Percentiles rank a stretch among this genome's conserved stretches.
Evolutionary conservation across 2,329 filamentous ascomycete species (phyloP).

Genomic region (Calonectria pseudoturangicola): DNA sequence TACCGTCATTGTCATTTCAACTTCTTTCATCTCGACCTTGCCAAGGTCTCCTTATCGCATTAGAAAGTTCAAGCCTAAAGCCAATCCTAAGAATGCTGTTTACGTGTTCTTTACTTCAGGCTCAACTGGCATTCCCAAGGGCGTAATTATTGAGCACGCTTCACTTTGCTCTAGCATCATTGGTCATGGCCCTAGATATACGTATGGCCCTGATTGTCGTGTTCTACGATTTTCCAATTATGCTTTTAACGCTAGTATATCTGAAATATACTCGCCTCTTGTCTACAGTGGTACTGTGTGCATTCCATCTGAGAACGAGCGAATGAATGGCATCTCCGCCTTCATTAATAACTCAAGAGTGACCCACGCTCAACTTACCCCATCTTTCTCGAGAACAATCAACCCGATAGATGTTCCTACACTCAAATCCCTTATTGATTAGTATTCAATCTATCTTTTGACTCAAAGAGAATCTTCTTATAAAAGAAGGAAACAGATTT

Average conservation of each 20-base stretch:
- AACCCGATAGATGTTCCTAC: constrained; percentile 16
- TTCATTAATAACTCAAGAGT: constrained; percentile 25
- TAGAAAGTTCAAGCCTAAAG: background rate
- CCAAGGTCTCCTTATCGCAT: constrained; percentile 26
- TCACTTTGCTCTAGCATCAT: constrained; percentile 21
- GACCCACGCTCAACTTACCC: constrained; percentile 12
- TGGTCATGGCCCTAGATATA: constrained; percentile 2
- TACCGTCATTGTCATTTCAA: background rate
- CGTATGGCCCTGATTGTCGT: constrained; percentile 22
- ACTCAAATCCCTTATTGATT: constrained; percentile 9
- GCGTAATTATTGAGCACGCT: constrained; percentile 62
- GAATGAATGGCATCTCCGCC: constrained; percentile 35
- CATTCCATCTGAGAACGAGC: constrained; percentile 60
- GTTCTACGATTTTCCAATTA: constrained; percentile 55
- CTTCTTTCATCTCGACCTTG: background rate
- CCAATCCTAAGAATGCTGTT: background rate
- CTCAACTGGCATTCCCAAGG: constrained; percentile 73
- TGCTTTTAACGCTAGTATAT: constrained; percentile 62
- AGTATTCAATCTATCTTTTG: too few relatives aligned
- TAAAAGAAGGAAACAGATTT: too few relatives aligned
- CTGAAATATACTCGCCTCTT: constrained; percentile 62
- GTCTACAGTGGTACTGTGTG: constrained; percentile 62
- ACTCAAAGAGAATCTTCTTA: too few relatives aligned
- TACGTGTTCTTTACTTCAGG: constrained; percentile 74
- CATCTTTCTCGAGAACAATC: constrained; percentile 15